Conservation (phyloP, 225 moss, liverwort and hornwort species). For the Polytrichum commune region DNA sequence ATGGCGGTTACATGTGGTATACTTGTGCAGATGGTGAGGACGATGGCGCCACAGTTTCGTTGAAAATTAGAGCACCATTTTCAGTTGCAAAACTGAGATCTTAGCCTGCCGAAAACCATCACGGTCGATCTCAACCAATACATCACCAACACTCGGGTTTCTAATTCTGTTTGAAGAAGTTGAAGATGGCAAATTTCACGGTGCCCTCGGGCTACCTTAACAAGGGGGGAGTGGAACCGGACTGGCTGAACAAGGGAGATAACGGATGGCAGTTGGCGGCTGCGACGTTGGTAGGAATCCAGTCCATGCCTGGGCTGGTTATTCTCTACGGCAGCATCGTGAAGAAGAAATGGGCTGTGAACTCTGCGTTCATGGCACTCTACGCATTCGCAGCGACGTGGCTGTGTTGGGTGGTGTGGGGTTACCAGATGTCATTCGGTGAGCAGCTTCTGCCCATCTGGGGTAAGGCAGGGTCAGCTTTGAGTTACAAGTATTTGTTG, state of each 20-base stretch:
- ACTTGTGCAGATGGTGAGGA: too few relatives aligned
- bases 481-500: constrained; percentile 15
- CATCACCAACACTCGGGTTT: too few relatives aligned
- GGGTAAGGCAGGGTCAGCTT: constrained; percentile 10
- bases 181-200: constrained; percentile 5
- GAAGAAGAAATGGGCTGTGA: constrained; percentile 36
- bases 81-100: too few relatives aligned
- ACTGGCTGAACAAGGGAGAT: constrained; percentile 23
- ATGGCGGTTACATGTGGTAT: too few relatives aligned
- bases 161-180: background rate
- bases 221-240: constrained; percentile 14
- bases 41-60: too few relatives aligned
- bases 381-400: constrained; percentile 24
- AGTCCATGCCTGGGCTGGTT: constrained; percentile 26
- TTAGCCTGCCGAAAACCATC: too few relatives aligned
- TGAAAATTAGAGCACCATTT: too few relatives aligned
- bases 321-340: constrained; percentile 28
- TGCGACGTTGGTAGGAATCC: constrained; percentile 18
- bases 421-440: constrained; percentile 28
- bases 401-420: constrained; percentile 28
- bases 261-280: constrained; percentile 23
- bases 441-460: constrained; percentile 19
- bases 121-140: too few relatives aligned
- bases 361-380: constrained; percentile 25
- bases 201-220: constrained; percentile 1